Conservation (phyloP, 1,284 basidiomycete genomes). For the Malassezia japonica region DNA sequence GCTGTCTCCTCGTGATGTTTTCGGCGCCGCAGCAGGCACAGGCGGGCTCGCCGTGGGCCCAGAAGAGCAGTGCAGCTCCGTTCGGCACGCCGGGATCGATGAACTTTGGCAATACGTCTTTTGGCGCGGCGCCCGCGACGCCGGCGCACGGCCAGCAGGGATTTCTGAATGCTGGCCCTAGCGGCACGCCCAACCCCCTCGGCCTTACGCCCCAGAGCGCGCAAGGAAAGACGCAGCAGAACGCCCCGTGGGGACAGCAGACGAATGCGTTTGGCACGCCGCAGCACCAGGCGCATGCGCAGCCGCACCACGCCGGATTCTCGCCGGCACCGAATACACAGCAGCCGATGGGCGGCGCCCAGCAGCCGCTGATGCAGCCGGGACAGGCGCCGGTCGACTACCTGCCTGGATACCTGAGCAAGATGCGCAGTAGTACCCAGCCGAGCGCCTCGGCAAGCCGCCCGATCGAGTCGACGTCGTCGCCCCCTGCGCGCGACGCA, state of each 20-base stretch:
- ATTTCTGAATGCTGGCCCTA: not conserved
- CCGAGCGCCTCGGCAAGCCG: not conserved
- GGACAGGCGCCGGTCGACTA: conserved; percentile 17
- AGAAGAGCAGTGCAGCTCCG: not conserved
- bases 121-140: conserved; percentile 1
- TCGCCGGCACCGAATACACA: not conserved
- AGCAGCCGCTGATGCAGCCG: conserved; percentile 12
- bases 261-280: not conserved
- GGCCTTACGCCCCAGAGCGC: not conserved
- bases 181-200: too few species aligned
- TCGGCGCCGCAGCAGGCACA: conserved; percentile 6
- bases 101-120: not conserved
- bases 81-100: not conserved
- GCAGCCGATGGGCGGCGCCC: not conserved
- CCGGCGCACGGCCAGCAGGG: not conserved
- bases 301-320: not conserved
- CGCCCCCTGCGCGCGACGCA: conserved; percentile 9
- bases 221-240: not conserved
- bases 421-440: conserved; percentile 7
- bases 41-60: conserved; percentile 8
- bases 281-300: not conserved
- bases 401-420: conserved; percentile 15
- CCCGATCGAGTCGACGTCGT: not conserved
- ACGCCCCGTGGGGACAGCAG: conserved; percentile 2
- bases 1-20: conserved; percentile 10